phyloP scores from a whole-genome alignment of 345 rosid species.

The Turnera subulata region DNA sequence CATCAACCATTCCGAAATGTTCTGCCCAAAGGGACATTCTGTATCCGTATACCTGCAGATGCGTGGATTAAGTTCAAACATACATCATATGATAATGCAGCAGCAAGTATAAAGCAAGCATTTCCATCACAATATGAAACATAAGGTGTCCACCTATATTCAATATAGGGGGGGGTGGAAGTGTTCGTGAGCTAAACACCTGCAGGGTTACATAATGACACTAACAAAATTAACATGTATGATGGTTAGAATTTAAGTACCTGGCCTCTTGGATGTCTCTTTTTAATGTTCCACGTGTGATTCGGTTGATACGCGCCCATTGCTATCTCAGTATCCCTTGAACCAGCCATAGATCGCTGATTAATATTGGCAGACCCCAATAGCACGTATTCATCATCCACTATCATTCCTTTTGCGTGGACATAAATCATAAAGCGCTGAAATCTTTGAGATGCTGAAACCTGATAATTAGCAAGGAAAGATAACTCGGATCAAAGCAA shows the following conservation, averaged over 20 bases:
- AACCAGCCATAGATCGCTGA: constrained; percentile 80
- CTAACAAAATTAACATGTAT: no score
- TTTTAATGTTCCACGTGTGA: constrained; percentile 52
- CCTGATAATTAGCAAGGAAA: constrained; percentile 32
- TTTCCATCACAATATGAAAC: not conserved
- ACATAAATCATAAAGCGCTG: constrained; percentile 80
- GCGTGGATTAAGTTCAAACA: not conserved
- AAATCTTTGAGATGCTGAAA: constrained; percentile 46
- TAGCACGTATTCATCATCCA: constrained; percentile 73
- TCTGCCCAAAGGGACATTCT: constrained; percentile 94
- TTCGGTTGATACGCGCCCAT: constrained; percentile 78
- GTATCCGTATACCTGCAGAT: constrained; percentile 60
- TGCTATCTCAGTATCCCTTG: constrained; percentile 84
- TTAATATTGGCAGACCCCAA: constrained; percentile 89
- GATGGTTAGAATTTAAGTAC: constrained; percentile 15
- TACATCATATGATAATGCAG: no score
- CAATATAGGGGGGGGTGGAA: no score
- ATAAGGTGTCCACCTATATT: no score
- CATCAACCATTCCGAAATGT: constrained; percentile 52
- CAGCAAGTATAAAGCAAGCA: not conserved
- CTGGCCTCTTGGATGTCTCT: constrained; percentile 68
- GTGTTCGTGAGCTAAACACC: no score
- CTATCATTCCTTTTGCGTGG: constrained; percentile 83
- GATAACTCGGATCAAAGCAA: no score
- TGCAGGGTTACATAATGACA: no score